Evolutionary conservation across 139 green algal species (phyloP).

Genomic region (Haematococcus sp.): DNA sequence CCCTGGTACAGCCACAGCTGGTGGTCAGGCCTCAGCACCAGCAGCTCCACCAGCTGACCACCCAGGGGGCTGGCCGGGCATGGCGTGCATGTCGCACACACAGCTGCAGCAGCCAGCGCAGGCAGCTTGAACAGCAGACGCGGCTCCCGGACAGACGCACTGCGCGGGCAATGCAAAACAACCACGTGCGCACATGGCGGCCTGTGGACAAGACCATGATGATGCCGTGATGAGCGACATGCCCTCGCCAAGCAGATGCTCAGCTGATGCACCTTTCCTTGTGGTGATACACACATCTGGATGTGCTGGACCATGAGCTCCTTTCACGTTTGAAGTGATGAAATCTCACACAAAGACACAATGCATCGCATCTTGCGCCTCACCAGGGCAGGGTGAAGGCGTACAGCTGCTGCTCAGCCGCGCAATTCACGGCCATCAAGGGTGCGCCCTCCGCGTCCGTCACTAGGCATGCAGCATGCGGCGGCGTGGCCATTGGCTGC

Average conservation of each 20-base stretch:
- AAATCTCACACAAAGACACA: no score
- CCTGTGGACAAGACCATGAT: no score
- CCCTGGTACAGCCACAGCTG: slow-evolving; percentile 48
- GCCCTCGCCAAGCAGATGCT: no score
- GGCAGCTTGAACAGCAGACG: slow-evolving; percentile 20
- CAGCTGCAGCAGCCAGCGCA: slow-evolving; percentile 34
- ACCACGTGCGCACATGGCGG: no score
- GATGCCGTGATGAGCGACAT: no score
- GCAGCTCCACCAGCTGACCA: slow-evolving; percentile 39
- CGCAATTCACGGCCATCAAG: slow-evolving; percentile 49
- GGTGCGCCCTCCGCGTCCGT: slow-evolving; percentile 35
- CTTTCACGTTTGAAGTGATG: no score
- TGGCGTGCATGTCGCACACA: slow-evolving; percentile 27
- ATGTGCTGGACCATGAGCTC: no score
- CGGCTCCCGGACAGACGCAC: neutral
- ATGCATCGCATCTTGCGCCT: no score
- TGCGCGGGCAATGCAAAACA: no score
- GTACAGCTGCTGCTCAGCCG: slow-evolving; percentile 12
- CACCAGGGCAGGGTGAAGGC: slow-evolving; percentile 35
- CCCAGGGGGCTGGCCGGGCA: neutral
- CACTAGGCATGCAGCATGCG: slow-evolving; percentile 29
- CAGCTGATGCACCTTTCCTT: no score
- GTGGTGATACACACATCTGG: no score
- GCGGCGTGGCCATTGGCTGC: slow-evolving; percentile 2
- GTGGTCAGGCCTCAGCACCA: slow-evolving; percentile 47